Conservation (phyloP, 2,329 filamentous ascomycete species). For the Neofusicoccum ribis region DNA sequence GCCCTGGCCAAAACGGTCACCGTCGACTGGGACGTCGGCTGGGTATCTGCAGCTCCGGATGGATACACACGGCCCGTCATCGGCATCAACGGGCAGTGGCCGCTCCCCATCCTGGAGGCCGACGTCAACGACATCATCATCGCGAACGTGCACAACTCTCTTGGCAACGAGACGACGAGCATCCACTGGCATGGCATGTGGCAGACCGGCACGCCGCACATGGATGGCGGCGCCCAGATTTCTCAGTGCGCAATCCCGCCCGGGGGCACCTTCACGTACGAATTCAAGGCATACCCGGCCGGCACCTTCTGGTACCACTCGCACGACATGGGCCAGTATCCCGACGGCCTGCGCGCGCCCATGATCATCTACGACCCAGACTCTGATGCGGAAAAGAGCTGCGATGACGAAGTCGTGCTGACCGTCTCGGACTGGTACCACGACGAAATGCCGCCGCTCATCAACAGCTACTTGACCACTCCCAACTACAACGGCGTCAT, state of each 20-base stretch:
- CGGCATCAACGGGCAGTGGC: conserved; percentile 77
- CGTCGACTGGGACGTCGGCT: conserved; percentile 69
- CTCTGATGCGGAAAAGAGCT: conserved; percentile 28
- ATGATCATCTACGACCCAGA: conserved; percentile 64
- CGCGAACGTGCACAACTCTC: conserved; percentile 59
- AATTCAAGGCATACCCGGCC: conserved; percentile 57
- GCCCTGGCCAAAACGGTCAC: conserved; percentile 43
- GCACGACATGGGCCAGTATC: conserved; percentile 67
- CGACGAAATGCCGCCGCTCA: conserved; percentile 51
- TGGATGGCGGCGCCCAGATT: conserved; percentile 68
- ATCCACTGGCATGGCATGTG: conserved; percentile 72
- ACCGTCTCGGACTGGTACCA: conserved; percentile 72
- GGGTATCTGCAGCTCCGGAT: conserved; percentile 72
- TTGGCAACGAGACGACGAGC: conserved; percentile 64
- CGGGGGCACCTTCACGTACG: conserved; percentile 66
- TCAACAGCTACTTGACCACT: conserved; percentile 47
- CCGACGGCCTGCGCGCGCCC: conserved; percentile 66
- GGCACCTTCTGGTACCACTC: conserved; percentile 83
- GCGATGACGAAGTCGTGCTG: conserved; percentile 64
- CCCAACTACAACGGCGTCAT: conserved; percentile 52
- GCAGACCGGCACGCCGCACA: conserved; percentile 65
- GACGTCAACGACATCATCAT: conserved; percentile 60
- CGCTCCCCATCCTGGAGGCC: conserved; percentile 64
- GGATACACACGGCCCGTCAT: conserved; percentile 65
- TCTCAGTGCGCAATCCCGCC: conserved; percentile 68